Evolutionary conservation across 1,139 yeast genomes (phyloP).

Genomic region (Debaryomyces robertsiae): DNA sequence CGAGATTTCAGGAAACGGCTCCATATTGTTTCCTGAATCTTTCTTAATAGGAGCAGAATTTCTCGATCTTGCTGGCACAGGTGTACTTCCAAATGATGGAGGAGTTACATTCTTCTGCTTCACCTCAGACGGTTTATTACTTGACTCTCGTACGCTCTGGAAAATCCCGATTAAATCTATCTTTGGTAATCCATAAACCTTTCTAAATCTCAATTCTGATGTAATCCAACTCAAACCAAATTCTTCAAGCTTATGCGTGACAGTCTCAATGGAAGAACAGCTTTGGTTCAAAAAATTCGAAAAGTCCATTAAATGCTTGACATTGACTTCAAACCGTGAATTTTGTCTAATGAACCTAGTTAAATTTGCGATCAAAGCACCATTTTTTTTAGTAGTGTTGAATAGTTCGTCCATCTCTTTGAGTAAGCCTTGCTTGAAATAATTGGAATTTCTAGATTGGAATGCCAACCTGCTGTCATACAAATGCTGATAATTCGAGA

Average conservation of each 20-base stretch:
- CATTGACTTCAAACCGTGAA: slow-evolving; percentile 36
- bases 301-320: slow-evolving; percentile 43
- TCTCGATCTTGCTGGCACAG: background rate
- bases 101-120: background rate
- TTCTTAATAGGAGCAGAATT: background rate
- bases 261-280: slow-evolving; percentile 26
- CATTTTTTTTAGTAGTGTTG: slow-evolving; percentile 52
- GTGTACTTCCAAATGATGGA: background rate
- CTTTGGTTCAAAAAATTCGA: slow-evolving; percentile 40
- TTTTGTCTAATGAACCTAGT: slow-evolving; percentile 52
- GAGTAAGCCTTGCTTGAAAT: slow-evolving; percentile 33
- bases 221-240: slow-evolving; percentile 40
- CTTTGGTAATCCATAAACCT: slow-evolving; percentile 34
- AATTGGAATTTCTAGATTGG: slow-evolving; percentile 28
- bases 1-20: slow-evolving; percentile 1
- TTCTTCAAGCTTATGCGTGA: slow-evolving; percentile 31
- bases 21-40: slow-evolving; percentile 16
- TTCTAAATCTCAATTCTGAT: slow-evolving; percentile 42
- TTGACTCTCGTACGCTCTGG: slow-evolving; percentile 11
- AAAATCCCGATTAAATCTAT: slow-evolving; percentile 24
- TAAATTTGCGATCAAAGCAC: slow-evolving; percentile 52
- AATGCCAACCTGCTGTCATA: slow-evolving; percentile 40
- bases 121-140: background rate
- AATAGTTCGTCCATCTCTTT: slow-evolving; percentile 46
- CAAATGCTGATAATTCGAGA: slow-evolving; percentile 44